Conservation (phyloP, 164 flowering plant genomes). For the Echeveria elegans region DNA sequence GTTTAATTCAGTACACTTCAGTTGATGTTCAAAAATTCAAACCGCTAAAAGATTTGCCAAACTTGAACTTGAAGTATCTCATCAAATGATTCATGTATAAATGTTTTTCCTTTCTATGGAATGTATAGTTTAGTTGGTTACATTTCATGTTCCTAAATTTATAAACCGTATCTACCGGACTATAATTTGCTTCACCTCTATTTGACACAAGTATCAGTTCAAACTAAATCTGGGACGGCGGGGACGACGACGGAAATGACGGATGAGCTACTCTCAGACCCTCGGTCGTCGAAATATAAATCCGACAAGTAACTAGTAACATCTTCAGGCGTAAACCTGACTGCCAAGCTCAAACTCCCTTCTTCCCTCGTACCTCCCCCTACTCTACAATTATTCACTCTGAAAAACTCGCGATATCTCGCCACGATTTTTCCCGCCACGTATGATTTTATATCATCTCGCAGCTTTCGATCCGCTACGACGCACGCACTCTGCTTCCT, state of each 20-base stretch:
- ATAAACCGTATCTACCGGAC: too few species aligned
- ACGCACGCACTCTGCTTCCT: slow-evolving; percentile 32
- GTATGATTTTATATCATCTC: slow-evolving; percentile 43
- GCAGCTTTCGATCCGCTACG: slow-evolving; percentile 35
- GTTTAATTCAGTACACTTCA: too few species aligned
- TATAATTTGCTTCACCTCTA: too few species aligned
- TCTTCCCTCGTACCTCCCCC: slow-evolving; percentile 14
- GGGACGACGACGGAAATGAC: slow-evolving; percentile 11
- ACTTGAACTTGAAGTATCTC: too few species aligned
- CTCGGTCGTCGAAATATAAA: slow-evolving; percentile 21
- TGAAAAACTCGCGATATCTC: slow-evolving; percentile 31
- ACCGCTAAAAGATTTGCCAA: too few species aligned
- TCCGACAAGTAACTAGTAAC: slow-evolving; percentile 40
- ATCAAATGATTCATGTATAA: too few species aligned
- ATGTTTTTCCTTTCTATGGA: too few species aligned
- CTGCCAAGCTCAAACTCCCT: slow-evolving; percentile 11
- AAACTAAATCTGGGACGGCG: background rate
- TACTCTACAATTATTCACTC: slow-evolving; percentile 12
- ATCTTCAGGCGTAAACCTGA: slow-evolving; percentile 44
- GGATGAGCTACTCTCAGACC: slow-evolving; percentile 17
- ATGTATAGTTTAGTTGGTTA: too few species aligned
- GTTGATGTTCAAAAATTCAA: too few species aligned
- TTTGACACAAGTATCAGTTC: too few species aligned
- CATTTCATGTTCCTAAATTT: too few species aligned
- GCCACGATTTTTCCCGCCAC: slow-evolving; percentile 29